A percentile compares a stretch with the other conserved stretches of the same genome.
phyloP scores from a whole-genome alignment of 768 basidiomycete genomes.

The Suillus occidentalis region DNA sequence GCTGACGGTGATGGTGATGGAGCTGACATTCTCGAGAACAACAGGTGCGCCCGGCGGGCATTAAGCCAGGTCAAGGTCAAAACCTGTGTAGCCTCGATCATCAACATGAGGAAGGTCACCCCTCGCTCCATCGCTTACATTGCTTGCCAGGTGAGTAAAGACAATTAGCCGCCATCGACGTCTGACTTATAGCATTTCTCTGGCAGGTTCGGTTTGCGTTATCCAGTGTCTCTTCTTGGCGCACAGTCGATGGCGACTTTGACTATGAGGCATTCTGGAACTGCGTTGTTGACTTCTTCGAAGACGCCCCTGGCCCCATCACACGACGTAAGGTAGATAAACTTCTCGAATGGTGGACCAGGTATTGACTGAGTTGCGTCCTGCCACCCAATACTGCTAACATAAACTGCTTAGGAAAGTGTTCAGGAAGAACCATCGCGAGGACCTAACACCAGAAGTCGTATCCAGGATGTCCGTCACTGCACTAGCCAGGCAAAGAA shows the following conservation, averaged over 20 bases:
- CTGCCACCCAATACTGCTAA: no score
- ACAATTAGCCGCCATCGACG: neutral
- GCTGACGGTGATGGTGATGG: neutral
- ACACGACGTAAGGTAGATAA: neutral
- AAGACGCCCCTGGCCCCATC: neutral
- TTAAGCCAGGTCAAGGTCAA: neutral
- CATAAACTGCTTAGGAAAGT: neutral
- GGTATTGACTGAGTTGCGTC: neutral
- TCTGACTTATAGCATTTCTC: neutral
- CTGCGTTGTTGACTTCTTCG: slow-evolving; percentile 17
- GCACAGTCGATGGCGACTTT: slow-evolving; percentile 6
- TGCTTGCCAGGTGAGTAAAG: slow-evolving; percentile 20
- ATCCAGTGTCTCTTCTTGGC: slow-evolving; percentile 12
- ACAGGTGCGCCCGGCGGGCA: neutral
- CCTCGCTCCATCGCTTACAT: slow-evolving; percentile 25
- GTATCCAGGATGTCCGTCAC: neutral
- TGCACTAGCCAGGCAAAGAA: neutral
- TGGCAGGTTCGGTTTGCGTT: slow-evolving; percentile 17
- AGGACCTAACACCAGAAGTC: neutral
- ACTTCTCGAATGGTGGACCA: slow-evolving; percentile 18
- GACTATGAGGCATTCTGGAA: slow-evolving; percentile 15
- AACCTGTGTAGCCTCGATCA: slow-evolving; percentile 2
- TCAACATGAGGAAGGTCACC: neutral
- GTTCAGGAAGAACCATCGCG: neutral
- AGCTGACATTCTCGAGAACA: neutral